These are phyloP conservation scores for Pseudogymnoascus sp. DNA, from an alignment of 2,329 filamentous ascomycete species.

Conservation along the genomic window DNA sequence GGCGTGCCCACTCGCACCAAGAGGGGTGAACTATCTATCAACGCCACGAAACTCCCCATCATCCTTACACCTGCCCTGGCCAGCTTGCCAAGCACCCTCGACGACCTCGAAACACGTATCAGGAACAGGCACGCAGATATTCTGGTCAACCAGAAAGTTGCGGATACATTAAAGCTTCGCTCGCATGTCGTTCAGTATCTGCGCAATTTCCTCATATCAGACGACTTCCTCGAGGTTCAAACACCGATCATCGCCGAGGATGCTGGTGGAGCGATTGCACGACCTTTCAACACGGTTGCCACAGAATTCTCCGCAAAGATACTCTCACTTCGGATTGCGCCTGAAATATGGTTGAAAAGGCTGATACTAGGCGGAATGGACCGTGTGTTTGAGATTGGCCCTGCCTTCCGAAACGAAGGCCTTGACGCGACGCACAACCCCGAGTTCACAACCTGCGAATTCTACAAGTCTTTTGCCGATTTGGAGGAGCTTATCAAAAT, in stretches of 20 bases:
- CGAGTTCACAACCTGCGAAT: slow-evolving; percentile 96
- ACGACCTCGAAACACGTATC: slow-evolving; percentile 64
- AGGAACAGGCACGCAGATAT: slow-evolving; percentile 80
- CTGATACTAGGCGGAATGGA: slow-evolving; percentile 84
- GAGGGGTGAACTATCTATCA: slow-evolving; percentile 69
- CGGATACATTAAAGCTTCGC: slow-evolving; percentile 66
- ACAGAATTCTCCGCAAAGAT: slow-evolving; percentile 67
- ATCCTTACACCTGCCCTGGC: slow-evolving; percentile 74
- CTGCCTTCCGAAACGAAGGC: slow-evolving; percentile 88
- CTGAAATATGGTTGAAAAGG: slow-evolving; percentile 91
- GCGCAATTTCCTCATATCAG: slow-evolving; percentile 63
- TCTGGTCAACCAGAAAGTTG: slow-evolving; percentile 62
- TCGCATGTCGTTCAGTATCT: slow-evolving; percentile 68
- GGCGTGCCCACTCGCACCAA: slow-evolving; percentile 64
- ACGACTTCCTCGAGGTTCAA: slow-evolving; percentile 76
- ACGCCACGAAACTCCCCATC: slow-evolving; percentile 59
- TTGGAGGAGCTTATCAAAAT: slow-evolving; percentile 66
- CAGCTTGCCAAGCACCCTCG: slow-evolving; percentile 64
- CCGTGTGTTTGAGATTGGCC: slow-evolving; percentile 86
- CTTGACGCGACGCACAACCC: slow-evolving; percentile 90
- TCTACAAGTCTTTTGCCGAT: slow-evolving; percentile 81
- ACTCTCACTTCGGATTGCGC: slow-evolving; percentile 78
- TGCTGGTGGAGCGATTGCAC: slow-evolving; percentile 80
- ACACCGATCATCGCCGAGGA: slow-evolving; percentile 80
- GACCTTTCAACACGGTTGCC: slow-evolving; percentile 74